Evolutionary conservation across 495 filamentous ascomycete species (phyloP).

Genomic region (Halenospora varia): DNA sequence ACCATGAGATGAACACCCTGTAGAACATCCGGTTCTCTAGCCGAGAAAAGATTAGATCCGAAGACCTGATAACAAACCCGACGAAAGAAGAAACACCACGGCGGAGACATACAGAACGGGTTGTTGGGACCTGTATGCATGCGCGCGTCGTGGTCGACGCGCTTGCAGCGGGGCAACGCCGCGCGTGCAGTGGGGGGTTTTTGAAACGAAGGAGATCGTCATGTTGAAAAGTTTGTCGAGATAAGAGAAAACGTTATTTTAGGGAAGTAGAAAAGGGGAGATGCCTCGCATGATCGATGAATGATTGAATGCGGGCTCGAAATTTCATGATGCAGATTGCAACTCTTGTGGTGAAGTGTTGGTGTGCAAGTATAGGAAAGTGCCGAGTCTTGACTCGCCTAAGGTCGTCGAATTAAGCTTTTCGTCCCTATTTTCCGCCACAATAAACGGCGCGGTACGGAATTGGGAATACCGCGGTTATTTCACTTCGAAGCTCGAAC

Average conservation of each 20-base stretch:
- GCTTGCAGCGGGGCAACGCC: not conserved
- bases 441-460: not conserved
- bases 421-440: not conserved
- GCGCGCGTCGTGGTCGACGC: not conserved
- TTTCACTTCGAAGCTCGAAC: too few species aligned
- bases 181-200: not conserved
- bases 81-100: not conserved
- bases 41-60: not conserved
- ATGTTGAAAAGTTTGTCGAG: not conserved
- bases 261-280: too few species aligned
- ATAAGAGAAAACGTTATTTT: not conserved
- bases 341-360: not conserved
- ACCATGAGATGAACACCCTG: not conserved
- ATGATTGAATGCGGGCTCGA: too few species aligned
- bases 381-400: not conserved
- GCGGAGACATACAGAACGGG: too few species aligned
- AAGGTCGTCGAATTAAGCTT: not conserved
- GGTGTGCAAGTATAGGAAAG: not conserved
- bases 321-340: too few species aligned
- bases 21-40: not conserved
- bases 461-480: too few species aligned
- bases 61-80: not conserved
- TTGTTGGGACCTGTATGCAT: too few species aligned
- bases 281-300: too few species aligned
- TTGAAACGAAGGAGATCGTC: not conserved